These are phyloP conservation scores for Venturia effusa DNA, from an alignment of 2,329 filamentous ascomycete genomes.

Conservation along the genomic window DNA sequence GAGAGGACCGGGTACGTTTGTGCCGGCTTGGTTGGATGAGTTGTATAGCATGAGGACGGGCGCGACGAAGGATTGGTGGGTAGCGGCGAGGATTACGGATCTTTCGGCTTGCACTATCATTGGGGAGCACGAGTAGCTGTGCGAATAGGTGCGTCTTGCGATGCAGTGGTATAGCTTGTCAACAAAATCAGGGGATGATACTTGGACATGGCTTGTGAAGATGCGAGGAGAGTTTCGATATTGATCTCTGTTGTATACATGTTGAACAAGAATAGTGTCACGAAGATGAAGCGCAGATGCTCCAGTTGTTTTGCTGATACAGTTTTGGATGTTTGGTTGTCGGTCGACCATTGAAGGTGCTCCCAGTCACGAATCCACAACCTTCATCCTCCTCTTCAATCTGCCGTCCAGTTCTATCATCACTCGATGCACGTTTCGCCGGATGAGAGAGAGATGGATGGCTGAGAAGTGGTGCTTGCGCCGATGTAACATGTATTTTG, in stretches of 20 bases:
- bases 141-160: neutral
- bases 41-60: constrained; percentile 25
- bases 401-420: neutral
- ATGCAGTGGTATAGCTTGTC: neutral
- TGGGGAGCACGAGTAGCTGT: neutral
- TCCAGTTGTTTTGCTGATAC: too few species aligned
- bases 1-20: constrained; percentile 73
- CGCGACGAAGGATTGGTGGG: neutral
- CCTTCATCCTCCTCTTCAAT: constrained; percentile 4
- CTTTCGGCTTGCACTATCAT: neutral
- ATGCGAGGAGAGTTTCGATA: too few species aligned
- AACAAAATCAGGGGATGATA: neutral
- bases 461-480: constrained; percentile 5
- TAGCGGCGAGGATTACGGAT: neutral
- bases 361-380: neutral
- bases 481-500: constrained; percentile 1
- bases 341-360: too few species aligned
- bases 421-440: neutral
- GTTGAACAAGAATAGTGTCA: too few species aligned
- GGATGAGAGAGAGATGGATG: neutral
- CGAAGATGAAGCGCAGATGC: too few species aligned
- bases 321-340: too few species aligned
- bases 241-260: too few species aligned
- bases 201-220: too few species aligned
- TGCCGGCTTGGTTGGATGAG: constrained; percentile 74